Conservation (phyloP, 495 filamentous ascomycete genomes). For the Penicillium simplicissimum region DNA sequence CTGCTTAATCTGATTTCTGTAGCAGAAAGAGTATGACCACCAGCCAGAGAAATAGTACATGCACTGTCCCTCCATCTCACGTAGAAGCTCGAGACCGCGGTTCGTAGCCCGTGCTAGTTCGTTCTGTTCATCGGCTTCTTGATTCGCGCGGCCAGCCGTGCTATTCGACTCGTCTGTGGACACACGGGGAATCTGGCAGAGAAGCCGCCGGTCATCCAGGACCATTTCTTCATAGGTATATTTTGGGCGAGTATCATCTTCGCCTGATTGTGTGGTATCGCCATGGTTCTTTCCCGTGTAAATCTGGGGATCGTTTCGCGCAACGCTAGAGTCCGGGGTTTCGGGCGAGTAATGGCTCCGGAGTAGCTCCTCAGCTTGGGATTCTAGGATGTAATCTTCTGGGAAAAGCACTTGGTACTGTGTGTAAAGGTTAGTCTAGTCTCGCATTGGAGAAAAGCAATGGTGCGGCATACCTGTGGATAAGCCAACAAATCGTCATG, state of each 20-base stretch:
- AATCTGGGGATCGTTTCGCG: conserved; percentile 31
- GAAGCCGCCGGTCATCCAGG: conserved; percentile 66
- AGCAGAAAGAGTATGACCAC: conserved; percentile 98
- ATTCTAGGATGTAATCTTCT: conserved; percentile 70
- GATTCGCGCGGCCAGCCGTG: conserved; percentile 54
- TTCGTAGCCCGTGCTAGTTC: conserved; percentile 82
- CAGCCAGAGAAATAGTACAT: conserved; percentile 90
- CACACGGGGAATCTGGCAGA: conserved; percentile 83
- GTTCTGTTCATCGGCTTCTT: conserved; percentile 71
- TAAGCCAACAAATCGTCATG: conserved; percentile 90
- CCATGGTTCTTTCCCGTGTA: conserved; percentile 21
- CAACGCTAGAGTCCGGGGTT: conserved; percentile 13
- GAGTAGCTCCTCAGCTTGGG: conserved; percentile 63
- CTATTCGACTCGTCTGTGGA: conserved; percentile 42
- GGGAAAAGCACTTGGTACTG: conserved; percentile 84
- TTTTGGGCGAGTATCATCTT: not conserved
- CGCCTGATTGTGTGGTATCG: conserved; percentile 3
- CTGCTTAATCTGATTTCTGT: conserved; percentile 82
- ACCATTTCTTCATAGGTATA: conserved; percentile 58
- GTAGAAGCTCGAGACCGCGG: conserved; percentile 85
- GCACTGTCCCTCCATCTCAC: conserved; percentile 82
- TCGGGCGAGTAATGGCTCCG: conserved; percentile 32
- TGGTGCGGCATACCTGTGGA: conserved; percentile 68
- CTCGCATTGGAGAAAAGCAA: not conserved
- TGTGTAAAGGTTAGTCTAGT: not conserved